Evolutionary conservation across 2,329 filamentous ascomycete species (phyloP).

Genomic region (Coniochaeta sp.): DNA sequence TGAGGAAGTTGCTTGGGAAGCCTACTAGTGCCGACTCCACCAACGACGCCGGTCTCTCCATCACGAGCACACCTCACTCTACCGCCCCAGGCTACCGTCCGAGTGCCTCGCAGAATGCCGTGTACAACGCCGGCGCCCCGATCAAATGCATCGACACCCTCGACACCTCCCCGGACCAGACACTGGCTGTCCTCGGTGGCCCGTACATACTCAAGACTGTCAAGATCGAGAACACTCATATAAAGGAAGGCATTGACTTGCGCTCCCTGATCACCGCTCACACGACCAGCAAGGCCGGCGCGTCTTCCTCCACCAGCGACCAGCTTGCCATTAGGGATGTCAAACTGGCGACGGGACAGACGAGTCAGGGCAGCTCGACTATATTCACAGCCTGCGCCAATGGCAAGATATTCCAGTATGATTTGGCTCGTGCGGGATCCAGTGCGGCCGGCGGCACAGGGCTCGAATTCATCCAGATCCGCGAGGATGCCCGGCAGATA

Average conservation of each 20-base stretch:
- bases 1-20: conserved; percentile 55
- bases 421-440: conserved; percentile 43
- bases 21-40: conserved; percentile 33
- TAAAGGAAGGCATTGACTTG: conserved; percentile 52
- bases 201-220: conserved; percentile 56
- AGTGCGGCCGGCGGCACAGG: conserved; percentile 32
- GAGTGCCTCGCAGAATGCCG: conserved; percentile 47
- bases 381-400: conserved; percentile 58
- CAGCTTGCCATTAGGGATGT: conserved; percentile 59
- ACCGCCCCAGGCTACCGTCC: conserved; percentile 39
- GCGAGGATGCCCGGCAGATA: conserved; percentile 57
- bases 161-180: conserved; percentile 48
- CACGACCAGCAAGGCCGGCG: conserved; percentile 32
- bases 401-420: conserved; percentile 59
- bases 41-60: conserved; percentile 32
- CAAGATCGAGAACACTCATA: conserved; percentile 43
- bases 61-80: conserved; percentile 36
- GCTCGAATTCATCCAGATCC: conserved; percentile 49
- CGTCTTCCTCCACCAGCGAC: conserved; percentile 35
- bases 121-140: conserved; percentile 43
- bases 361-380: conserved; percentile 37
- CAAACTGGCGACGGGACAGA: conserved; percentile 43
- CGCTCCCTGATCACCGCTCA: conserved; percentile 48
- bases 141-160: conserved; percentile 46
- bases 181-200: conserved; percentile 49